These are phyloP conservation scores for Coemansia sp. DNA, from an alignment of 192 early-diverging fungal species.

Conservation along the genomic window DNA sequence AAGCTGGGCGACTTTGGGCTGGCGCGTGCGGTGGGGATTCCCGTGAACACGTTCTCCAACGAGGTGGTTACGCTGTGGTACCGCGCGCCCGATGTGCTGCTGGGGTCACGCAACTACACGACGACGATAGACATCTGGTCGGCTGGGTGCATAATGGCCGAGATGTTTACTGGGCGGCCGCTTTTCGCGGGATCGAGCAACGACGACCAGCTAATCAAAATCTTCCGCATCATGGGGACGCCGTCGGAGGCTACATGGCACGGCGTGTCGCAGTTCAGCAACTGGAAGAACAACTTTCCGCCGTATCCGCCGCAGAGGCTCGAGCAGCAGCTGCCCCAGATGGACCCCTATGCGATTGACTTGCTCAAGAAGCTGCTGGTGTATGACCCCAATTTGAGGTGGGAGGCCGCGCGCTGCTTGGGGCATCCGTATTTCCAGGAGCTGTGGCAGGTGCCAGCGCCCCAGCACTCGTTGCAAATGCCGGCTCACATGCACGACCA, in stretches of 20 bases:
- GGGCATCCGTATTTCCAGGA: conserved; percentile 49
- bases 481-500: conserved; percentile 32
- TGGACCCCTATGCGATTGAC: conserved; percentile 69
- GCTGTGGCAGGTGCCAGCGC: conserved; percentile 32
- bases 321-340: conserved; percentile 70
- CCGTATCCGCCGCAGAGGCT: conserved; percentile 63
- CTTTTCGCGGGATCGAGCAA: conserved; percentile 80
- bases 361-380: conserved; percentile 70
- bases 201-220: conserved; percentile 77
- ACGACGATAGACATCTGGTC: conserved; percentile 99
- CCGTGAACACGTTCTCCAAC: conserved; percentile 93
- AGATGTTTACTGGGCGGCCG: conserved; percentile 78
- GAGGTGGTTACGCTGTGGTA: conserved; percentile 99
- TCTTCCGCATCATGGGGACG: conserved; percentile 78
- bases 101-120: conserved; percentile 91
- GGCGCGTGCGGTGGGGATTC: conserved; percentile 79
- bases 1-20: conserved; percentile 87
- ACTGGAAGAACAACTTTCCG: conserved; percentile 69
- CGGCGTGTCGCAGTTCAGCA: conserved; percentile 64
- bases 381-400: conserved; percentile 62
- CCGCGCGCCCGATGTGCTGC: conserved; percentile 92
- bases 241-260: conserved; percentile 77
- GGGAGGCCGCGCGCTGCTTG: conserved; percentile 40
- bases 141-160: conserved; percentile 97
- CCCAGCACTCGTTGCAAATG: conserved; percentile 31